Conservation (phyloP, 2,329 filamentous ascomycete species). For the Fusarium domesticum region DNA sequence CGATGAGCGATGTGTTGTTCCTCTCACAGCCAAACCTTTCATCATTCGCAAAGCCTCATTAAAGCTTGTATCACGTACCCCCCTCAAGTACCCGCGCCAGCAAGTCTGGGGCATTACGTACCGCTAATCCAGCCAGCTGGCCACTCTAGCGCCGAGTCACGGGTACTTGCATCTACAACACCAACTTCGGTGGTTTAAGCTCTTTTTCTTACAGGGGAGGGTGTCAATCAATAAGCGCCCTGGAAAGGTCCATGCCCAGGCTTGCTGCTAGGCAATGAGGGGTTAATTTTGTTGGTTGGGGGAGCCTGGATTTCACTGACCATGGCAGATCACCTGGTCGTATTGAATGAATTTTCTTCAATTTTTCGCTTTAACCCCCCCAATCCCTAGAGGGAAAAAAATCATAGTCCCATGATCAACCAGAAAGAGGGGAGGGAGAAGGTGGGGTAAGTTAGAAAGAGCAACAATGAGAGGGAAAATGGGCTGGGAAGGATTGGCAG, state of each 20-base stretch:
- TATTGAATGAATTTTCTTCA: no score
- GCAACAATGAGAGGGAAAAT: not conserved
- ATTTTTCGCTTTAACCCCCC: no score
- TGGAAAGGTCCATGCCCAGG: no score
- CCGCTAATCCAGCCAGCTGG: constrained; percentile 13
- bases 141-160: constrained; percentile 8
- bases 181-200: not conserved
- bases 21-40: no score
- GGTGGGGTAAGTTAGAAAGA: not conserved
- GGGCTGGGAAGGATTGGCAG: not conserved
- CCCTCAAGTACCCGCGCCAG: constrained; percentile 18
- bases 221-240: not conserved
- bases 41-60: no score
- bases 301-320: no score
- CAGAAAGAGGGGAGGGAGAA: not conserved
- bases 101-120: constrained; percentile 24
- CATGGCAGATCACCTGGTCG: no score
- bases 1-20: no score
- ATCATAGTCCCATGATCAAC: no score
- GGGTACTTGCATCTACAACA: constrained; percentile 18
- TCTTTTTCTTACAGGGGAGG: not conserved
- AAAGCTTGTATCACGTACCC: constrained; percentile 13
- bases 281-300: no score
- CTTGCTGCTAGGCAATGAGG: no score
- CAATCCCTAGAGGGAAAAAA: no score